Percentiles rank a stretch among this genome's conserved stretches.
phyloP scores from a whole-genome alignment of 2,329 filamentous ascomycete species.

The Myotisia sp. region DNA sequence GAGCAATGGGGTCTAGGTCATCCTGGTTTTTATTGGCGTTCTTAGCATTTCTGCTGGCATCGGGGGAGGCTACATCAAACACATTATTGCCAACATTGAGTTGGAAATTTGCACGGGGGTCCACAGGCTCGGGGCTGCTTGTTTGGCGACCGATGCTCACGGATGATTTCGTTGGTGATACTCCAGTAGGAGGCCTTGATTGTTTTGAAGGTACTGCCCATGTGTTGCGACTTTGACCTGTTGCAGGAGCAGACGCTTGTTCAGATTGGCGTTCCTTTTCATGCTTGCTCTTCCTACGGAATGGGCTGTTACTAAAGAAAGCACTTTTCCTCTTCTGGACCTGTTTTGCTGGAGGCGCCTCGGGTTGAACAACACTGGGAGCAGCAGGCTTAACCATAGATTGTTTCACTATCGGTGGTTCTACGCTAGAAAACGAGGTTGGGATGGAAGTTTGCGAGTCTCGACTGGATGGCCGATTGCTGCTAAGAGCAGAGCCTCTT shows the following conservation, averaged over 20 bases:
- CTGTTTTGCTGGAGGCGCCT: constrained; percentile 42
- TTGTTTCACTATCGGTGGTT: constrained; percentile 56
- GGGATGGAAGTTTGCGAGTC: constrained; percentile 83
- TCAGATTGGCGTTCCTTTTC: constrained; percentile 45
- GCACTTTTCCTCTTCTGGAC: constrained; percentile 59
- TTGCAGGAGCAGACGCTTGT: constrained; percentile 20
- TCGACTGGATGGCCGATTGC: constrained; percentile 63
- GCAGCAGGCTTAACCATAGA: constrained; percentile 54
- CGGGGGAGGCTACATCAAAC: constrained; percentile 75
- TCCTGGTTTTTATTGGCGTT: constrained; percentile 36
- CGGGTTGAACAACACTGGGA: neutral
- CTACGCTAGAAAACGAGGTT: constrained; percentile 76
- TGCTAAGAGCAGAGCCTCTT: constrained; percentile 52
- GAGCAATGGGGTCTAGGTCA: constrained; percentile 74
- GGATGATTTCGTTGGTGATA: constrained; percentile 21
- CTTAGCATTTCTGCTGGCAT: constrained; percentile 34
- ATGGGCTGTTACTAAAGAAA: constrained; percentile 89
- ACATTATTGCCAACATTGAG: constrained; percentile 93
- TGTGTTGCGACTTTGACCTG: constrained; percentile 35
- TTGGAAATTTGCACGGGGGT: constrained; percentile 82
- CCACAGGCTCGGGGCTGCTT: constrained; percentile 64
- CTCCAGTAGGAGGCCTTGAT: neutral
- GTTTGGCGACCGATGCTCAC: constrained; percentile 16
- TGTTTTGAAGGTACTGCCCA: constrained; percentile 28
- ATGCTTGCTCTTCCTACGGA: constrained; percentile 76